A percentile compares a stretch with the other conserved stretches of the same genome.
Evolutionary conservation across 2,329 filamentous ascomycete genomes (phyloP).

Genomic region (Penicillium sp.): DNA sequence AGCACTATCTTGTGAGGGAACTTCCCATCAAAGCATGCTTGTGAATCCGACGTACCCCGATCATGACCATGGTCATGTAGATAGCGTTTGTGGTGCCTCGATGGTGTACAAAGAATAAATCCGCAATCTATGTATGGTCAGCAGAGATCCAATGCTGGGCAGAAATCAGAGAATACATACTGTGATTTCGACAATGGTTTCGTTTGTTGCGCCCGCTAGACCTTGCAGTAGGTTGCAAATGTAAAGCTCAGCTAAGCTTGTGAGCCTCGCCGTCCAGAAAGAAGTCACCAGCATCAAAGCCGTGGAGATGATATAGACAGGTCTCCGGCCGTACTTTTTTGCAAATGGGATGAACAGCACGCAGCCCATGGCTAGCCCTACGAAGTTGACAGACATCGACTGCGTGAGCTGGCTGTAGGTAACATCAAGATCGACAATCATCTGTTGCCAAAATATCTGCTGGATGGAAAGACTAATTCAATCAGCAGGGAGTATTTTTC

Average conservation of each 20-base stretch:
- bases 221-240: conserved; percentile 44
- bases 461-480: conserved; percentile 37
- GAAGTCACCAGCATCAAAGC: conserved; percentile 37
- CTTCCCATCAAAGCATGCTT: neutral
- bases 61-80: conserved; percentile 45
- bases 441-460: conserved; percentile 46
- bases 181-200: conserved; percentile 42
- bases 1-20: neutral
- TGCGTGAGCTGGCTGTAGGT: conserved; percentile 44
- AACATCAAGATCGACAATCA: conserved; percentile 46
- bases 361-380: conserved; percentile 44
- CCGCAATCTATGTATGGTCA: conserved; percentile 35
- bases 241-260: conserved; percentile 45
- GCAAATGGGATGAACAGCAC: conserved; percentile 49
- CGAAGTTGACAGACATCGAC: conserved; percentile 48
- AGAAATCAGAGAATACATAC: conserved; percentile 41
- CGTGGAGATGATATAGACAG: conserved; percentile 46
- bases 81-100: conserved; percentile 52
- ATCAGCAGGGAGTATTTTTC: neutral
- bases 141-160: neutral
- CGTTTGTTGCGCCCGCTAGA: conserved; percentile 41
- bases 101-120: conserved; percentile 53
- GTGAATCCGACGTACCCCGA: conserved; percentile 28
- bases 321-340: conserved; percentile 48
- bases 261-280: conserved; percentile 45